Percentiles rank a stretch among this genome's conserved stretches.
Conservation (phyloP, 192 early-diverging fungal species). For the Phycomyces blakesleeanus region DNA sequence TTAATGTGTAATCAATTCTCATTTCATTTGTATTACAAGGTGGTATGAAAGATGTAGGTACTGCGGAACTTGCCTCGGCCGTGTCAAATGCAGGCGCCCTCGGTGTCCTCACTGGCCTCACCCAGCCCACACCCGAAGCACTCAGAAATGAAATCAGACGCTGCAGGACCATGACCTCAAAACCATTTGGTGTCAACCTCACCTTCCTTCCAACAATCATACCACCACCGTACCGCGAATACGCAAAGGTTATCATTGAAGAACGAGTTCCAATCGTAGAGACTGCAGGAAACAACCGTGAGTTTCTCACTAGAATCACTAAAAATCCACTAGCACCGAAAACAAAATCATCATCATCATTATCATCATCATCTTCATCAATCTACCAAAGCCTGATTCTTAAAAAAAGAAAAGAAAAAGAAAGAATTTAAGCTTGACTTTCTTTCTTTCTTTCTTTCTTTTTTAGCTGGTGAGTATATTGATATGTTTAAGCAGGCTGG, state of each 20-base stretch:
- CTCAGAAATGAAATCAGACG: constrained; percentile 66
- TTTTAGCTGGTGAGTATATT: constrained; percentile 59
- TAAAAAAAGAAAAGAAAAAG: too few species aligned
- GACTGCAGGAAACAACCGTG: constrained; percentile 81
- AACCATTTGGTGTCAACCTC: constrained; percentile 81
- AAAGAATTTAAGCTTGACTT: too few species aligned
- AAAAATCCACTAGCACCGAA: too few species aligned
- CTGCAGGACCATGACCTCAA: constrained; percentile 68
- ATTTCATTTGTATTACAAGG: not conserved
- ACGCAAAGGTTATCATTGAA: constrained; percentile 69
- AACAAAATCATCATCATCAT: not conserved
- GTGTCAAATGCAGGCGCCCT: constrained; percentile 80
- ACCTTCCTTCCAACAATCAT: constrained; percentile 75
- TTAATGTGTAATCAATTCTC: too few species aligned
- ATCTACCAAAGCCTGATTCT: too few species aligned
- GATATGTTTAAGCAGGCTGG: constrained; percentile 68
- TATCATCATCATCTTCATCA: too few species aligned
- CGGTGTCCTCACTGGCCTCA: constrained; percentile 68
- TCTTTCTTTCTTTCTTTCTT: too few species aligned
- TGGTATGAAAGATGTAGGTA: constrained; percentile 73
- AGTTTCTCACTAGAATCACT: constrained; percentile 6
- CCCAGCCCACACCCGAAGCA: constrained; percentile 77
- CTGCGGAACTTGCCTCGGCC: constrained; percentile 54
- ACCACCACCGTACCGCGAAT: constrained; percentile 74
- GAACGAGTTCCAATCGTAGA: constrained; percentile 75